Percentiles rank a stretch among this genome's conserved stretches.
phyloP scores from a whole-genome alignment of 768 basidiomycete species.

The Phylloporus arenicola region DNA sequence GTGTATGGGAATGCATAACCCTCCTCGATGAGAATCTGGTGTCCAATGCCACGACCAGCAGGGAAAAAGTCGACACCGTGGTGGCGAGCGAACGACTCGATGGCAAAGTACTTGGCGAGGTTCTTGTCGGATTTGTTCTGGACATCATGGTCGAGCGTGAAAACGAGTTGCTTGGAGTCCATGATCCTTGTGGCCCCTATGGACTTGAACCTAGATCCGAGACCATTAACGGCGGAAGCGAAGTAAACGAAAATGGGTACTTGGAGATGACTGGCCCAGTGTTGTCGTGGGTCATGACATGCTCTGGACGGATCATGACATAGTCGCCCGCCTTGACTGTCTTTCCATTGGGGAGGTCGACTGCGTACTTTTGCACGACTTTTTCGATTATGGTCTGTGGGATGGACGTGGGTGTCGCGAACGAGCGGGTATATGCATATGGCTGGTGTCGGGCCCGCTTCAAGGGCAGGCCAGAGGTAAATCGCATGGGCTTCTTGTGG shows the following conservation, averaged over 20 bases:
- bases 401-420: slow-evolving; percentile 33
- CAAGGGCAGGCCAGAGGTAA: slow-evolving; percentile 7
- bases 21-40: slow-evolving; percentile 96
- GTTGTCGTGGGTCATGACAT: slow-evolving; percentile 98
- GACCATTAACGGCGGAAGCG: not conserved
- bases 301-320: slow-evolving; percentile 97
- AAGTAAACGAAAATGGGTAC: slow-evolving; percentile 39
- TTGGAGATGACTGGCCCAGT: slow-evolving; percentile 98
- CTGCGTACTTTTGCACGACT: slow-evolving; percentile 94
- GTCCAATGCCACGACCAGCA: slow-evolving; percentile 95
- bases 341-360: slow-evolving; percentile 78
- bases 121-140: slow-evolving; percentile 93
- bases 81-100: slow-evolving; percentile 82
- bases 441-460: slow-evolving; percentile 1
- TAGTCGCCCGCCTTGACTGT: slow-evolving; percentile 93
- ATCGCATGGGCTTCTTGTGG: slow-evolving; percentile 8
- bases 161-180: slow-evolving; percentile 81
- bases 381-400: slow-evolving; percentile 96
- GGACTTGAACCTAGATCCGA: slow-evolving; percentile 72
- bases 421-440: slow-evolving; percentile 11
- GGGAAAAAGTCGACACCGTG: slow-evolving; percentile 94
- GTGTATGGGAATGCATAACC: slow-evolving; percentile 97
- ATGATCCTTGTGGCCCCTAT: slow-evolving; percentile 85
- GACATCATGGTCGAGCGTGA: slow-evolving; percentile 97
- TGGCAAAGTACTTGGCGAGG: slow-evolving; percentile 84